Base-by-base conservation (phyloP, 129 eudicot species). In the Erigeron canadensis region DNA sequence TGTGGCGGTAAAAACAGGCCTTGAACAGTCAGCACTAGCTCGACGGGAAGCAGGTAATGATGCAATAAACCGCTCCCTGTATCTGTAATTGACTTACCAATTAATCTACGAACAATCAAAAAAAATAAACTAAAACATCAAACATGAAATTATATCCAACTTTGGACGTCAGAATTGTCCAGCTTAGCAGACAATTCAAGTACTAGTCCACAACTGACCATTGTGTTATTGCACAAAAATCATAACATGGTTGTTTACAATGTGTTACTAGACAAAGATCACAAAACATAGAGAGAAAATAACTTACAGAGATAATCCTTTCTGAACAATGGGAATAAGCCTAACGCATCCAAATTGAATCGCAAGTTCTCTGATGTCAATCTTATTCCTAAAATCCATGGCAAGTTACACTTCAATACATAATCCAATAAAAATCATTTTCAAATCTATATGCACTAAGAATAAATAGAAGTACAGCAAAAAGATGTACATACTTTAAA, bases 291-390 rank as follows among this genome's bases (percentile, higher is more conserved):
- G 34, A 8, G 4, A 34, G 10, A 40, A 51, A 42, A 23, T 1
- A 66, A 64, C 92, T 85, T 82, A 89, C 98, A 80, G 69, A 15
- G 85, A 67, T 43, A 89, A 65, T 56, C 93, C 98, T 72, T 85
- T 94, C 76, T 81, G 85, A 43, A 84, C 97, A 57, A 85, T 63
- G 19, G 97, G 98, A 73, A 94, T 89, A 63, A 94, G 89, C 81
- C 98, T 83, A 16, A 89, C 85, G 18, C 98, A 89, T 73, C 98
- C 98, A 73, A 94, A 94, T 22, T 90, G 98, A 77, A 94, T 87
- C 18, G 90, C 98, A 72, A 94, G 66, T 78, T 89, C 97, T 73
- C 91, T 87, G 2, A 94, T 47, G 57, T 89, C 98, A 70, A 94
- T 80, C 56, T 76, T 90, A 71, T 89, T 94, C 90, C 98, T 92